Evolutionary conservation across 768 basidiomycete genomes (phyloP), one percentile per base, ranked within the genome.

Genomic region (Phylloporus arenicola): DNA sequence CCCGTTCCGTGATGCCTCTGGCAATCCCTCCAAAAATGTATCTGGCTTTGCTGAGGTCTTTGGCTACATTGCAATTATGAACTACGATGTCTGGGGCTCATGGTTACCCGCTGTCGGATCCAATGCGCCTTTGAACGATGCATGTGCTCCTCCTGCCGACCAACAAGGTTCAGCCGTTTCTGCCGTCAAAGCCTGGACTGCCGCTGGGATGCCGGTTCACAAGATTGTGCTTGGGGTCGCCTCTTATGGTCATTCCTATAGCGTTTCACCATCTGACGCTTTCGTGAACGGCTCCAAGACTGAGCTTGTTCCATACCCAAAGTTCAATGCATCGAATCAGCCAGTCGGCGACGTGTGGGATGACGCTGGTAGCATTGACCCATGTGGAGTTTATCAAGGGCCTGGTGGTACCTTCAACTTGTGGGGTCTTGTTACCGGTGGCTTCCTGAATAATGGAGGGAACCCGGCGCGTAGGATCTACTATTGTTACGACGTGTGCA

Each of bases 141-240:
- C 78, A 1, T 95, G 93, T 65, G 79, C 81, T 1, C 70, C 80
- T 39, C 55, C 74, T 1, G 69, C 69, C 3, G 71, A 84, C 54
- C 85, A 80, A 47, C 64, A 68, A n/a, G 90, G 92, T 4, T 94
- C 90, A 46, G 92, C 86, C 2, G 75, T 77, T 25, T 82, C 82
- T 3, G 83, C 87, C 11, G 77, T 96, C 45, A 64, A 72, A 7
- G 75, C 78, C 1, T 96, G 93, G 94, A 78, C 72, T 2, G 59
- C 65, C 2, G 91, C 92, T 34, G 88, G 89, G 6, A 84, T 95
- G 62, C 88, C 92, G 1, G 64, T 68, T 17, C 3, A 56, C 51
- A 65, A 85, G 70, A 86, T 94, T 52, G 80, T 91, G 13, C 79
- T 96, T 9, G 92, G 89, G 42, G 81, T 94, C 2, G 80, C 91